phyloP scores from a whole-genome alignment of 2,329 filamentous ascomycete species.

The Diplodia scrobiculata region DNA sequence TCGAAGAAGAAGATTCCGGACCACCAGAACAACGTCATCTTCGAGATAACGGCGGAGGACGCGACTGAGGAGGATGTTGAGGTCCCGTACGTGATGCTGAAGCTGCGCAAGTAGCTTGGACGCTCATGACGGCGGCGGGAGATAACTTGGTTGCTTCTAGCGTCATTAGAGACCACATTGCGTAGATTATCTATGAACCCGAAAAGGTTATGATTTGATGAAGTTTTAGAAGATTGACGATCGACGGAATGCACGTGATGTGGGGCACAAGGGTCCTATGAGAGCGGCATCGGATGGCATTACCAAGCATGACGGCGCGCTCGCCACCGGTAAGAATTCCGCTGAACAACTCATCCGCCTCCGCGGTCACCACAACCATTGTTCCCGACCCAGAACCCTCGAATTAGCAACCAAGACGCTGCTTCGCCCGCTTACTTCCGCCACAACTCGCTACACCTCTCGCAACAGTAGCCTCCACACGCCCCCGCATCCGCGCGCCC shows the following conservation, averaged over 20 bases:
- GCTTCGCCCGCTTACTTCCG: too few relatives aligned
- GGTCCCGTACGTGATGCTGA: slow-evolving; percentile 94
- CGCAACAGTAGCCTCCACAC: not conserved
- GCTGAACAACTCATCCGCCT: not conserved
- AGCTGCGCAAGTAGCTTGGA: slow-evolving; percentile 55
- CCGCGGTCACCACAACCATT: slow-evolving; percentile 18
- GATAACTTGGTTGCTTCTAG: not conserved
- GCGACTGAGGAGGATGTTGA: slow-evolving; percentile 89
- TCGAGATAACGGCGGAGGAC: slow-evolving; percentile 93
- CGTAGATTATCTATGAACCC: slow-evolving; percentile 18
- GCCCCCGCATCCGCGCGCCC: not conserved
- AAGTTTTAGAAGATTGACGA: not conserved
- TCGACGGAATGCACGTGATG: slow-evolving; percentile 17
- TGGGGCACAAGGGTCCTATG: slow-evolving; percentile 25
- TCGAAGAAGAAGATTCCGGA: slow-evolving; percentile 89
- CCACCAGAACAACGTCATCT: slow-evolving; percentile 94
- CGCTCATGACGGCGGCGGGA: not conserved
- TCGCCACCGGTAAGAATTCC: slow-evolving; percentile 26
- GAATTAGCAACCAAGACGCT: too few relatives aligned
- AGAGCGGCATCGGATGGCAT: slow-evolving; percentile 28
- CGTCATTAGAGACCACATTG: slow-evolving; percentile 17
- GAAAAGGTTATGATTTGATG: not conserved
- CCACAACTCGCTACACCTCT: too few relatives aligned
- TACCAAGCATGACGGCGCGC: slow-evolving; percentile 28
- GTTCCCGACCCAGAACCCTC: not conserved